Evolutionary conservation across 129 eudicot genomes (phyloP).

Genomic region (Dittrichia graveolens): DNA sequence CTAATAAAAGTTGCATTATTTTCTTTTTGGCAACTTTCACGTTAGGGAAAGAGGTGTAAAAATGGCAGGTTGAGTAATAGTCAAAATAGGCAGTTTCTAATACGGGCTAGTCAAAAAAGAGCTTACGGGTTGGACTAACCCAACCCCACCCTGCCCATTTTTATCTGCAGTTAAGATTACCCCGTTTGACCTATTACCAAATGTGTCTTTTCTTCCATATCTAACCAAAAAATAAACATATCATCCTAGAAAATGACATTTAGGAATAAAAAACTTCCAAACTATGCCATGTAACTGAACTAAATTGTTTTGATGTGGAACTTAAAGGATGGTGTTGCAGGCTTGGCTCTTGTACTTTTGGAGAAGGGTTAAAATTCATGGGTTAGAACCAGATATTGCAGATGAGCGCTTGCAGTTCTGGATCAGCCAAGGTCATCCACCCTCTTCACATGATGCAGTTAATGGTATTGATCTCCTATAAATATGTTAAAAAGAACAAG

Average conservation of each 20-base stretch:
- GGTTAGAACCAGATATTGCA: conserved; percentile 66
- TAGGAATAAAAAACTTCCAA: neutral
- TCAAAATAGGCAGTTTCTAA: neutral
- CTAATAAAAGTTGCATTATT: too few species aligned
- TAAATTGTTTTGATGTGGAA: neutral
- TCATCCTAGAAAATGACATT: conserved; percentile 1
- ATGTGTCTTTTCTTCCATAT: neutral
- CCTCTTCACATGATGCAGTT: conserved; percentile 76
- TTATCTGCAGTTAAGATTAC: neutral
- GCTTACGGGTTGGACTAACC: too few species aligned
- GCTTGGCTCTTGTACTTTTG: conserved; percentile 82
- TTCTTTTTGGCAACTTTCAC: neutral
- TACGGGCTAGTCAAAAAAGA: too few species aligned
- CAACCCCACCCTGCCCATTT: too few species aligned
- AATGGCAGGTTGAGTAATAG: neutral
- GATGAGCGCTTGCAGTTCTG: conserved; percentile 74
- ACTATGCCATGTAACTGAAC: neutral
- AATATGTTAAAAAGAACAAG: neutral
- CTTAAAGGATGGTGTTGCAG: conserved; percentile 32
- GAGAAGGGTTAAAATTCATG: conserved; percentile 79
- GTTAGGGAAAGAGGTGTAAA: neutral
- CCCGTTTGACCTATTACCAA: neutral
- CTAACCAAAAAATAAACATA: neutral
- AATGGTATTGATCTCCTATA: conserved; percentile 47
- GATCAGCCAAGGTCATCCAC: conserved; percentile 56